Percentiles rank a stretch among this genome's conserved stretches.
These are phyloP conservation scores for Bryopsis sp. DNA, from an alignment of 139 green algal genomes.

Conservation along the genomic window DNA sequence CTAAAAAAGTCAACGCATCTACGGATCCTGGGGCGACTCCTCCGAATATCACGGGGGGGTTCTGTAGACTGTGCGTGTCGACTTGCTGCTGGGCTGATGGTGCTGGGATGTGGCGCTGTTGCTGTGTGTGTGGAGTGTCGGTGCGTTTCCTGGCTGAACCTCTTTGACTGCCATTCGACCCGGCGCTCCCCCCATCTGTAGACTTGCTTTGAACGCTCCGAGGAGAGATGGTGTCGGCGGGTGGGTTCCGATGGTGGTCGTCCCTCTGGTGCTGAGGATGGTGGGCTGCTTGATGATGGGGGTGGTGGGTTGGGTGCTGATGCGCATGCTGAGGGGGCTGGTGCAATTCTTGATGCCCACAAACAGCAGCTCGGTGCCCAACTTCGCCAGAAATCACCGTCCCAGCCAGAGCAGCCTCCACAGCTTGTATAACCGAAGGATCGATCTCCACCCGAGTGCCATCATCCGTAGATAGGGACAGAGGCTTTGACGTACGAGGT, in stretches of 20 bases:
- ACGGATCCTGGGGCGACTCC: too few species aligned
- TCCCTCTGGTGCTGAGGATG: background rate
- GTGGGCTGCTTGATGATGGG: background rate
- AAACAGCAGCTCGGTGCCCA: background rate
- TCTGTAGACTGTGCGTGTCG: too few species aligned
- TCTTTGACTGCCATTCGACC: too few species aligned
- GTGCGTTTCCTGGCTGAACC: too few species aligned
- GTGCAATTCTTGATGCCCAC: background rate
- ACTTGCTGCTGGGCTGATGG: too few species aligned
- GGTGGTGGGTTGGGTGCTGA: background rate
- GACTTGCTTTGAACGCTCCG: too few species aligned
- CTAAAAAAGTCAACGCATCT: too few species aligned
- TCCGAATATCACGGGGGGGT: too few species aligned
- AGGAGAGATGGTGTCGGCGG: background rate
- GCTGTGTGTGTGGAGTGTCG: too few species aligned
- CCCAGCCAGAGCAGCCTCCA: conserved; percentile 15
- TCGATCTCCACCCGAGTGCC: conserved; percentile 16
- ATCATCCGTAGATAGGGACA: conserved; percentile 9
- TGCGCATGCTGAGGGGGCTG: background rate
- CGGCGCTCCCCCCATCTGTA: too few species aligned
- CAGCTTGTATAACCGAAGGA: conserved; percentile 14
- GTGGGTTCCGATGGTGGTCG: background rate
- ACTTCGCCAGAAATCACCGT: background rate
- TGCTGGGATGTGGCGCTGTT: too few species aligned
- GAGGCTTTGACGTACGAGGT: background rate